Percentiles rank a stretch among this genome's conserved stretches.
Evolutionary conservation across 441 rosid species (phyloP).

Genomic region (Populus hybrid): DNA sequence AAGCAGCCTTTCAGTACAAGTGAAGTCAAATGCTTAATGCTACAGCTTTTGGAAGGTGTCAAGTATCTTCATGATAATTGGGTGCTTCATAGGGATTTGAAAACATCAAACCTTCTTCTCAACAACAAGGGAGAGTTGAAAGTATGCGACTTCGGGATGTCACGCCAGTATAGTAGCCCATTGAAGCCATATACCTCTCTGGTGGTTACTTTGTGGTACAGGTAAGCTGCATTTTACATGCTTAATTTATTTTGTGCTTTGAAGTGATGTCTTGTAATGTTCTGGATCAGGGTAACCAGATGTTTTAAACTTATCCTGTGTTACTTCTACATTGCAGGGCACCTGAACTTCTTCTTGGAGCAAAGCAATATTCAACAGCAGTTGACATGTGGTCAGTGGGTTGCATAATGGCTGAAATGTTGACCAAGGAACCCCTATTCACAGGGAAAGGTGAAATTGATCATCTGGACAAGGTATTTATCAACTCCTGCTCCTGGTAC

Average conservation of each 20-base stretch:
- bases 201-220: constrained; percentile 84
- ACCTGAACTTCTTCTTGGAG: constrained; percentile 81
- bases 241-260: background rate
- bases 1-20: constrained; percentile 75
- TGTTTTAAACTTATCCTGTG: constrained; percentile 11
- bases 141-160: constrained; percentile 83
- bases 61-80: constrained; percentile 87
- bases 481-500: background rate
- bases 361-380: constrained; percentile 75
- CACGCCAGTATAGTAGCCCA: constrained; percentile 82
- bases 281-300: background rate
- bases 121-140: constrained; percentile 78
- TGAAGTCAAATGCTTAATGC: constrained; percentile 83
- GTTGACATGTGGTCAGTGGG: constrained; percentile 96
- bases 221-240: constrained; percentile 37
- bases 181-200: constrained; percentile 69
- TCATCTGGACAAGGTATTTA: constrained; percentile 62
- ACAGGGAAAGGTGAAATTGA: constrained; percentile 64
- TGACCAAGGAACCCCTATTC: constrained; percentile 65
- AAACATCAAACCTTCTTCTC: constrained; percentile 76
- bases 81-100: constrained; percentile 88
- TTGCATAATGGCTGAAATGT: constrained; percentile 86
- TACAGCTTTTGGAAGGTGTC: constrained; percentile 75
- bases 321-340: constrained; percentile 45
- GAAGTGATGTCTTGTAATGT: background rate